Evolutionary conservation across 108 stramenopile genomes (phyloP), one percentile per base, ranked within the genome.

Genomic region (Cyclotella baltica): DNA sequence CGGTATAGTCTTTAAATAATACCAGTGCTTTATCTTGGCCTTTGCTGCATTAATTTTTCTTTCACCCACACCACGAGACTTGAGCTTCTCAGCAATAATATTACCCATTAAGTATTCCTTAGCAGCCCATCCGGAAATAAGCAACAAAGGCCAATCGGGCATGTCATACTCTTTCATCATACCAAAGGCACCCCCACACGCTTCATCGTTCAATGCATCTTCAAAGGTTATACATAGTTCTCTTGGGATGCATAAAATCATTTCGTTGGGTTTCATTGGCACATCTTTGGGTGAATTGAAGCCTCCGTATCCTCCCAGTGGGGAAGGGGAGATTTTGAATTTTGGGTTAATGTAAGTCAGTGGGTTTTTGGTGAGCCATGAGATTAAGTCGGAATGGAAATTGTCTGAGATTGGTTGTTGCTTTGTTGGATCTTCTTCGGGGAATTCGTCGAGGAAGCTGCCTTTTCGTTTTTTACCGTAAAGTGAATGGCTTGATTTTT

Each of bases 91-190:
- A 10, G 48, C 23, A 1, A 2, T 1, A 40, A 37, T 13, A 6
- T 55, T 36, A 15, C 29, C 64, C 37, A 83, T 22, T 16, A 91
- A 52, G 47, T 84, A 84, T 70, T 91, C 89, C 73, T 88, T 89
- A 1, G 93, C 93, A 40, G 91, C 62, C 58, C 83, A 91, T 29
- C 90, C 90, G 11, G 90, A 88, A 80, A 93, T 69, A 3, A 79
- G 62, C 1, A 93, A 76, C 63, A 91, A 89, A 23, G 66, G 72
- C 16, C 85, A 87, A 31, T 88, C 85, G 0, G 89, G 83, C 1
- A 71, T 23, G 18, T 87, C 78, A n/a, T 85, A 80, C 20, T 89
- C 75, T 65, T 84, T 67, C 3, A 88, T 84, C 40, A 86, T 15
- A 4, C 48, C 50, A 72, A 93, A 90, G 11, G 75, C 78, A 15